Conservation (phyloP, 495 filamentous ascomycete genomes). For the Cercophora sp. region DNA sequence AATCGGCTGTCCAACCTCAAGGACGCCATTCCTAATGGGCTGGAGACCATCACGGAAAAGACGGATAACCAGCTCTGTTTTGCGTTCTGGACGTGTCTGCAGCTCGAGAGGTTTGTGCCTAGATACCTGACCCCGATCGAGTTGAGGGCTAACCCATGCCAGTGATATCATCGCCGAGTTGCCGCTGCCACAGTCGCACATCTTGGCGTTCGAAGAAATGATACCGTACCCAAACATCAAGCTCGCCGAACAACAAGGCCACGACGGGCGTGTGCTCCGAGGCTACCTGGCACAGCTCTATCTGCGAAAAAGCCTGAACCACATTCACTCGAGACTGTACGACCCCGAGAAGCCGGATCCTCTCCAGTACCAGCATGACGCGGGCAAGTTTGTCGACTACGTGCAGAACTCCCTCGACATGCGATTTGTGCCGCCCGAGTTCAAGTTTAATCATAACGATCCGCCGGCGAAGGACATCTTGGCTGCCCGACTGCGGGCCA, state of each 20-base stretch:
- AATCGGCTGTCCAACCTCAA: too few species aligned
- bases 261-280: conserved; percentile 57
- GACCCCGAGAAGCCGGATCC: conserved; percentile 46
- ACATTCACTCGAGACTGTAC: conserved; percentile 76
- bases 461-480: conserved; percentile 72
- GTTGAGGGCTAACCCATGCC: conserved; percentile 10
- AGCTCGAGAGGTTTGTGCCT: conserved; percentile 73
- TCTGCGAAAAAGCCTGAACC: conserved; percentile 79
- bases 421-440: conserved; percentile 37
- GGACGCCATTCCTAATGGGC: conserved; percentile 13
- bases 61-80: conserved; percentile 61
- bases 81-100: conserved; percentile 91
- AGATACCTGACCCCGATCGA: not conserved
- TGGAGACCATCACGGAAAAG: conserved; percentile 30
- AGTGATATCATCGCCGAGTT: conserved; percentile 93
- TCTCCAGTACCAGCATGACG: not conserved
- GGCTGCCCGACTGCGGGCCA: conserved; percentile 78
- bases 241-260: conserved; percentile 37
- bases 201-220: conserved; percentile 65
- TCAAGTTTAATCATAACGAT: conserved; percentile 64
- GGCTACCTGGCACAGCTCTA: conserved; percentile 85
- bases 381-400: conserved; percentile 43
- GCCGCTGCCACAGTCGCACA: conserved; percentile 72
- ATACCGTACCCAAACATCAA: conserved; percentile 59
- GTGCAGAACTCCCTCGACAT: conserved; percentile 45